Conservation (phyloP, 2,329 filamentous ascomycete species). For the Arachnopeziza araneosa region DNA sequence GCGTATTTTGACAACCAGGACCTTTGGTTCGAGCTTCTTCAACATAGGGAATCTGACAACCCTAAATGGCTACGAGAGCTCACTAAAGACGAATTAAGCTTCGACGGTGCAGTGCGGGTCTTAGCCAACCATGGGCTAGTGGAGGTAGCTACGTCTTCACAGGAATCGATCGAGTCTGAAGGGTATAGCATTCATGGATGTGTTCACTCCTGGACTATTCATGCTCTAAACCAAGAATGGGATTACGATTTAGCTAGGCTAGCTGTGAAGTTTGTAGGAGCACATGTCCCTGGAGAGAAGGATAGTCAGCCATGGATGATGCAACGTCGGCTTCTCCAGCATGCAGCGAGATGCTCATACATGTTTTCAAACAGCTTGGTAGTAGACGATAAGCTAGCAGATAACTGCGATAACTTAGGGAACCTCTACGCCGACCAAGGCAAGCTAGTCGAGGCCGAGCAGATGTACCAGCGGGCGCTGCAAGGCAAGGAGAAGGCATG, state of each 20-base stretch:
- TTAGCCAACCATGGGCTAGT: constrained; percentile 5
- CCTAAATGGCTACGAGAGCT: constrained; percentile 6
- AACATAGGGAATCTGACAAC: not conserved
- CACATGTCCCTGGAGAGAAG: constrained; percentile 2
- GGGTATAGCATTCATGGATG: constrained; percentile 9
- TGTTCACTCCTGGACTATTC: constrained; percentile 7
- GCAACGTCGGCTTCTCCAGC: constrained; percentile 8
- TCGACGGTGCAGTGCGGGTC: constrained; percentile 2
- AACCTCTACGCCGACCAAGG: not conserved
- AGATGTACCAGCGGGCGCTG: constrained; percentile 5
- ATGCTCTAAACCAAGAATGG: constrained; percentile 7
- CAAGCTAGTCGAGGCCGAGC: constrained; percentile 1
- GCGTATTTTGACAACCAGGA: constrained; percentile 9
- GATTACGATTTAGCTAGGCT: constrained; percentile 4
- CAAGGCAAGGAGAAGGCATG: constrained; percentile 3
- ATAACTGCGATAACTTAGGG: constrained; percentile 6
- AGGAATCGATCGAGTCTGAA: constrained; percentile 3
- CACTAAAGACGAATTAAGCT: constrained; percentile 7
- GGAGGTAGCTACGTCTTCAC: constrained; percentile 2
- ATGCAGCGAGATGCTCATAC: constrained; percentile 6
- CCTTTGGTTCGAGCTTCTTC: constrained; percentile 11
- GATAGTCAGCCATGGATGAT: constrained; percentile 1
- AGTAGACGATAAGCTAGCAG: constrained; percentile 3
- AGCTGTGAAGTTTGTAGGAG: constrained; percentile 4
- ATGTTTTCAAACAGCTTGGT: constrained; percentile 12